These are phyloP conservation scores for Claviceps monticola DNA, from an alignment of 2,329 filamentous ascomycete species.

Conservation along the genomic window DNA sequence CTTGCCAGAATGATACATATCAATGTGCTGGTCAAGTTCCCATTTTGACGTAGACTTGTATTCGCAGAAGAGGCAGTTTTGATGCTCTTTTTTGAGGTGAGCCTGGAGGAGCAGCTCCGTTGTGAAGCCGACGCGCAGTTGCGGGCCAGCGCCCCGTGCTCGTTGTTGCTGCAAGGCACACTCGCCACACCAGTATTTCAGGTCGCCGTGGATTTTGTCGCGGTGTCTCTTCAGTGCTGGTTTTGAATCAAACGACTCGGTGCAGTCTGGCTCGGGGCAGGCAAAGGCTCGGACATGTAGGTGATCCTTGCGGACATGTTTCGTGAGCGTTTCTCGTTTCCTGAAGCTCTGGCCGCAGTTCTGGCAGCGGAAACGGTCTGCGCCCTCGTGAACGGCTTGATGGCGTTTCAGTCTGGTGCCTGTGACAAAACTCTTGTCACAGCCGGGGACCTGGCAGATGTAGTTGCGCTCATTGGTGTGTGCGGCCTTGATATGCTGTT, in stretches of 20 bases:
- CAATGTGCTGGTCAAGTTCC: slow-evolving; percentile 63
- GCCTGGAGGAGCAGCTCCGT: slow-evolving; percentile 57
- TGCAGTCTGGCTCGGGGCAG: slow-evolving; percentile 50
- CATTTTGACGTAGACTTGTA: slow-evolving; percentile 51
- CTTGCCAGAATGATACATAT: slow-evolving; percentile 57
- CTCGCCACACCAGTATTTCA: slow-evolving; percentile 63
- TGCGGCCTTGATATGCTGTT: slow-evolving; percentile 70
- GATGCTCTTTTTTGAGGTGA: slow-evolving; percentile 61
- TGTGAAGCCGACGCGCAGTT: slow-evolving; percentile 46
- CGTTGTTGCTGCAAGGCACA: slow-evolving; percentile 35
- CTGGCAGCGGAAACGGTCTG: slow-evolving; percentile 61
- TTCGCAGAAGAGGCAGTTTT: slow-evolving; percentile 64
- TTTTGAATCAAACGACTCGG: slow-evolving; percentile 58
- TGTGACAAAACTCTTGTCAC: slow-evolving; percentile 70
- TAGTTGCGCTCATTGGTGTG: slow-evolving; percentile 61
- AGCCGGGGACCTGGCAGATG: slow-evolving; percentile 56
- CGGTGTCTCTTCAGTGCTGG: slow-evolving; percentile 59
- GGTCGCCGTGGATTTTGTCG: slow-evolving; percentile 53
- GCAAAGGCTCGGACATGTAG: slow-evolving; percentile 55
- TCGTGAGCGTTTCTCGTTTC: slow-evolving; percentile 74
- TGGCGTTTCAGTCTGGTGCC: slow-evolving; percentile 66
- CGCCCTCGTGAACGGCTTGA: slow-evolving; percentile 57
- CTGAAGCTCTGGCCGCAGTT: slow-evolving; percentile 70
- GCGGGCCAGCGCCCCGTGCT: slow-evolving; percentile 22
- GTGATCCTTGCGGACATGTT: slow-evolving; percentile 68